phyloP scores from a whole-genome alignment of 2,329 filamentous ascomycete species.

The Colletotrichum theobromicola region DNA sequence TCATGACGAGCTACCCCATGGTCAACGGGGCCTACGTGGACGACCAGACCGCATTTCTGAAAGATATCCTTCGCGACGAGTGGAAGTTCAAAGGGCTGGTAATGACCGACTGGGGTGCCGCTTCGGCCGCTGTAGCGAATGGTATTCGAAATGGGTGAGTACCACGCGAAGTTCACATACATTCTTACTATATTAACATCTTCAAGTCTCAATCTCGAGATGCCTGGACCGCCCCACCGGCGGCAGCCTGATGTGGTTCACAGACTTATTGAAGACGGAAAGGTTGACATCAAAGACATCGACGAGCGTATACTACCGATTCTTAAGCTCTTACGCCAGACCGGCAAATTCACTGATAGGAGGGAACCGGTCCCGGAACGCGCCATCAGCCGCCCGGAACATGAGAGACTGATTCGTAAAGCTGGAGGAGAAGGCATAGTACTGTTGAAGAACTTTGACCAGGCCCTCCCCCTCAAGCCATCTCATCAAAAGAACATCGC shows the following conservation, averaged over 20 bases:
- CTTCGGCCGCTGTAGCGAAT: neutral
- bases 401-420: conserved; percentile 17
- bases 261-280: neutral
- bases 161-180: neutral
- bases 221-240: conserved; percentile 50
- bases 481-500: conserved; percentile 41
- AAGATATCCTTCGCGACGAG: conserved; percentile 45
- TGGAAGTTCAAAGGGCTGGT: conserved; percentile 44
- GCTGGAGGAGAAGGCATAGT: conserved; percentile 71
- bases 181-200: neutral
- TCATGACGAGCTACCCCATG: conserved; percentile 44
- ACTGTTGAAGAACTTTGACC: conserved; percentile 73
- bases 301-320: neutral
- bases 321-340: neutral
- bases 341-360: neutral
- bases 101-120: conserved; percentile 45
- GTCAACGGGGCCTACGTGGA: conserved; percentile 33
- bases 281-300: neutral
- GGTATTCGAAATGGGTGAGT: neutral
- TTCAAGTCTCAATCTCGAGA: conserved; percentile 41
- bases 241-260: neutral
- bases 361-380: conserved; percentile 29
- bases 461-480: conserved; percentile 62
- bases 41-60: conserved; percentile 15
- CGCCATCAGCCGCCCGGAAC: conserved; percentile 22